phyloP scores from a whole-genome alignment of 2,329 filamentous ascomycete species.

The Cercospora sojina region DNA sequence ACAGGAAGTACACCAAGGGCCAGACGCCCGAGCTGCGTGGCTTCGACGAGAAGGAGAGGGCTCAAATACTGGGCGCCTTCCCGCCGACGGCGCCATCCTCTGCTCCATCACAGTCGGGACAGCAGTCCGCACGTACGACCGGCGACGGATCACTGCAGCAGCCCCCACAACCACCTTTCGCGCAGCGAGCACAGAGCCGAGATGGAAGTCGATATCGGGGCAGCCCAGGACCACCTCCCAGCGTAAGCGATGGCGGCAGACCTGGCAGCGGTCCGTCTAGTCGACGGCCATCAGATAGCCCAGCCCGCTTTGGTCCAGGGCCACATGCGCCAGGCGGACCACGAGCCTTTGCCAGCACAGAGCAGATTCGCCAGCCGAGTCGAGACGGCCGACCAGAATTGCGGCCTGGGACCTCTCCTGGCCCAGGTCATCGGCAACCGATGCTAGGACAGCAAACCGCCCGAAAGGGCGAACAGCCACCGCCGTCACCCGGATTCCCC shows the following conservation, averaged over 20 bases:
- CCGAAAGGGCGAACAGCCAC: slow-evolving; percentile 10
- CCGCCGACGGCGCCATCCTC: slow-evolving; percentile 23
- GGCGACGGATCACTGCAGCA: slow-evolving; percentile 21
- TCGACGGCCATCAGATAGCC: slow-evolving; percentile 27
- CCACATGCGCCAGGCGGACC: slow-evolving; percentile 23
- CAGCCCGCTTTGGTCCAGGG: slow-evolving; percentile 22
- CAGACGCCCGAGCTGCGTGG: slow-evolving; percentile 74
- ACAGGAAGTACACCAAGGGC: slow-evolving; percentile 90
- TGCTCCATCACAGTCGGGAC: slow-evolving; percentile 12
- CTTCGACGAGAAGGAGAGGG: slow-evolving; percentile 77
- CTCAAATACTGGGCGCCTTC: slow-evolving; percentile 63
- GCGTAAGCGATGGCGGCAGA: slow-evolving; percentile 26
- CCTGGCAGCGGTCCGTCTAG: slow-evolving; percentile 23
- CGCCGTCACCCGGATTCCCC: slow-evolving; percentile 3
- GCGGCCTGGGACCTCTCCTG: slow-evolving; percentile 33
- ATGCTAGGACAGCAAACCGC: background rate
- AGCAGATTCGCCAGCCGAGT: slow-evolving; percentile 38
- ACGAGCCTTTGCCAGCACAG: slow-evolving; percentile 35
- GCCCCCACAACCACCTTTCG: slow-evolving; percentile 38
- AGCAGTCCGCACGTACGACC: slow-evolving; percentile 7
- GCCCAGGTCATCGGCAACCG: slow-evolving; percentile 17
- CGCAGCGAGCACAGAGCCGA: slow-evolving; percentile 33
- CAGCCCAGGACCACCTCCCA: slow-evolving; percentile 35
- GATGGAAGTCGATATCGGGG: slow-evolving; percentile 34
- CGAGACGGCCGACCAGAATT: slow-evolving; percentile 29